These are phyloP conservation scores for Astrothelium macrocarpum DNA, from an alignment of 495 filamentous ascomycete species.

Conservation along the genomic window DNA sequence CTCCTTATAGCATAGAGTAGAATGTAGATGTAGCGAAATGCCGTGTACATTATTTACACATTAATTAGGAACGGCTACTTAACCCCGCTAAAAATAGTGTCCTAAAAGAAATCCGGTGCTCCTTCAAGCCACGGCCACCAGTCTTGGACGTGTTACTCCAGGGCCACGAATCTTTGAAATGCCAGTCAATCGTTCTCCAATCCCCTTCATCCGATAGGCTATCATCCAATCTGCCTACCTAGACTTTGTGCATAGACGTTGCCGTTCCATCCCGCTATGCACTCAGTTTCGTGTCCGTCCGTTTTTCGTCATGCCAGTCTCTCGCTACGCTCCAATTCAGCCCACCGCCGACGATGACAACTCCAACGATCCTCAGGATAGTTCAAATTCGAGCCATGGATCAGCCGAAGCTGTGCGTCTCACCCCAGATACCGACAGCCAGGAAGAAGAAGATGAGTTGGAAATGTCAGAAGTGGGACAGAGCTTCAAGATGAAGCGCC, in stretches of 20 bases:
- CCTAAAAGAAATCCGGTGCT: too few relatives aligned
- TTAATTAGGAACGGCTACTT: too few relatives aligned
- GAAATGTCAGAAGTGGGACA: neutral
- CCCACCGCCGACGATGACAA: neutral
- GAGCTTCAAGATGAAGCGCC: neutral
- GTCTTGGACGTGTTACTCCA: too few relatives aligned
- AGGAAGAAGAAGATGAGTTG: neutral
- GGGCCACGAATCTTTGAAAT: neutral
- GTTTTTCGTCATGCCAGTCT: neutral
- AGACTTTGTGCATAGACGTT: neutral
- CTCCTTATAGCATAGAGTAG: slow-evolving; percentile 2
- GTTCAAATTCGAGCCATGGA: neutral
- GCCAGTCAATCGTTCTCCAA: neutral
- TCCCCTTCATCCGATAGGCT: neutral
- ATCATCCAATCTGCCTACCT: neutral
- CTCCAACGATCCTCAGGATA: neutral
- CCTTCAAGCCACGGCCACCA: too few relatives aligned
- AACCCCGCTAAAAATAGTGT: too few relatives aligned
- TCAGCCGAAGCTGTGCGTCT: neutral
- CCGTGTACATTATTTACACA: neutral
- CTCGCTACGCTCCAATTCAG: neutral
- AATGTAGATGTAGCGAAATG: neutral
- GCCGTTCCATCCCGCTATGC: neutral
- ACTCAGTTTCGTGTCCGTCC: neutral
- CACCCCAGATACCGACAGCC: neutral